phyloP scores from a whole-genome alignment of 768 basidiomycete species.

The Ramaria sp. region DNA sequence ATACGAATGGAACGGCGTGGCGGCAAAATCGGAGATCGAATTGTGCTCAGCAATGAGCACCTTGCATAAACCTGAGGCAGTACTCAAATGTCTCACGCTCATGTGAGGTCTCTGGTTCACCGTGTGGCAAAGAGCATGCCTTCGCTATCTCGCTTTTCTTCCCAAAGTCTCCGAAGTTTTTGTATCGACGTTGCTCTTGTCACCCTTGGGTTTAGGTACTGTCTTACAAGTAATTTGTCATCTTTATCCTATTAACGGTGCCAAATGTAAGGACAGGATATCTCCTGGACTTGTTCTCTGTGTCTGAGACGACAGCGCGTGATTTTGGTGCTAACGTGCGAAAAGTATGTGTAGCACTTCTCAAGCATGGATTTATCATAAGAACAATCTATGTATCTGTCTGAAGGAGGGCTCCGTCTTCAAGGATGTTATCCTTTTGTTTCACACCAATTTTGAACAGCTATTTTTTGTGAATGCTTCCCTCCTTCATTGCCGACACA shows the following conservation, averaged over 20 bases:
- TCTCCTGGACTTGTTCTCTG: conserved; percentile 1
- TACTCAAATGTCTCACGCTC: no score
- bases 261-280: background rate
- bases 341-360: background rate
- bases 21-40: background rate
- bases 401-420: conserved; percentile 23
- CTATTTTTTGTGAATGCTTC: conserved; percentile 42
- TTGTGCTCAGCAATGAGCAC: background rate
- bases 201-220: background rate
- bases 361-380: background rate
- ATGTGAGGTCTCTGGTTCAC: background rate
- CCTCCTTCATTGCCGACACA: conserved; percentile 10
- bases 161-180: background rate
- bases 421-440: conserved; percentile 30
- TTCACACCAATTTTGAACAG: conserved; percentile 36
- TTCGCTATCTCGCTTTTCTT: background rate
- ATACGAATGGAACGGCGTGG: background rate
- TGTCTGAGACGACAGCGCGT: background rate
- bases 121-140: background rate
- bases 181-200: background rate
- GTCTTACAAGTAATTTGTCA: background rate
- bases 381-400: background rate
- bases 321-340: background rate
- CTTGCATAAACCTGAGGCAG: no score
- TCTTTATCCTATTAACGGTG: background rate